Conservation (phyloP, 176 grass and related monocot species). For the maize (Zea mays) region Zm-B73-REFERENCE-NAM-5.0 NC_050100.1:224206001-224206500, state of each 20-base stretch:
- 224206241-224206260: background rate
- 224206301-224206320: too few relatives aligned
- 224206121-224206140: background rate
- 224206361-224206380: too few relatives aligned
- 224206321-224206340: too few relatives aligned
- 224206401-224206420: too few relatives aligned
- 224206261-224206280: background rate
- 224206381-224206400: too few relatives aligned
- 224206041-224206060: too few relatives aligned
- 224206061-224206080: too few relatives aligned
- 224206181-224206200: background rate
- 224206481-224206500: background rate
- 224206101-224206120: too few relatives aligned
- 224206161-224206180: background rate
- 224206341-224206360: too few relatives aligned
- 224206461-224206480: background rate
- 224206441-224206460: background rate
- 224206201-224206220: background rate
- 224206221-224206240: background rate
- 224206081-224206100: too few relatives aligned
- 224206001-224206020: too few relatives aligned
- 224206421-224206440: background rate
- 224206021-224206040: too few relatives aligned
- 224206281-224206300: constrained; percentile 1
- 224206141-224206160: background rate